These are phyloP conservation scores for Peronosclerospora sorghi DNA, from an alignment of 352 stramenopile genomes.

Conservation along the genomic window DNA sequence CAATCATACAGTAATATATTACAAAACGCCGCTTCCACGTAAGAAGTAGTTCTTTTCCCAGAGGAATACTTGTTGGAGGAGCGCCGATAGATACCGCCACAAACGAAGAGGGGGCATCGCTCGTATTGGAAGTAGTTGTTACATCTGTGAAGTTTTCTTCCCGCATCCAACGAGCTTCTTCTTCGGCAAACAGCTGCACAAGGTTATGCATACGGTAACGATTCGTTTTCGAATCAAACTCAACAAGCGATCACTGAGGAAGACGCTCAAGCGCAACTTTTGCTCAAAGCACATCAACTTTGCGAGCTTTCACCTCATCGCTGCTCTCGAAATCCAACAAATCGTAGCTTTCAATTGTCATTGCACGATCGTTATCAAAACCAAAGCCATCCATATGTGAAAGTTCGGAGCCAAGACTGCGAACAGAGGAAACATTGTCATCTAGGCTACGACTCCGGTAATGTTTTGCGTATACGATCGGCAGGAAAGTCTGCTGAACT, in stretches of 20 bases:
- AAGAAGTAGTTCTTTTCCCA: constrained; percentile 53
- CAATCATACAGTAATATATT: constrained; percentile 76
- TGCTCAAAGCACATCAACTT: constrained; percentile 31
- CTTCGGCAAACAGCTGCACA: constrained; percentile 74
- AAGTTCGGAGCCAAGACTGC: constrained; percentile 55
- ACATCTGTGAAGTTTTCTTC: constrained; percentile 29
- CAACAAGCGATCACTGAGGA: constrained; percentile 72
- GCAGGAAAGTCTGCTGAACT: no score
- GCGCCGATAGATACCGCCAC: constrained; percentile 22
- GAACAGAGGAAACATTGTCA: constrained; percentile 40
- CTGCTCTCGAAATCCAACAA: constrained; percentile 60
- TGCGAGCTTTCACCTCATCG: constrained; percentile 50
- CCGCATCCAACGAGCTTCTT: constrained; percentile 51
- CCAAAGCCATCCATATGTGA: constrained; percentile 57
- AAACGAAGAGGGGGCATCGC: constrained; percentile 24
- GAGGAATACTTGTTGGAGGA: constrained; percentile 20
- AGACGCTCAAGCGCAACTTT: constrained; percentile 46
- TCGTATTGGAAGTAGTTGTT: constrained; percentile 4
- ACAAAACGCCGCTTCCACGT: constrained; percentile 78
- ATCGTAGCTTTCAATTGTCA: constrained; percentile 71
- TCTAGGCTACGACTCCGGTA: constrained; percentile 23
- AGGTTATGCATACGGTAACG: constrained; percentile 79
- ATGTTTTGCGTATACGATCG: constrained; percentile 28
- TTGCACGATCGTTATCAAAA: constrained; percentile 69
- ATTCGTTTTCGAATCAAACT: constrained; percentile 56